Conservation (phyloP, 2,329 filamentous ascomycete genomes). For the Aureobasidium zeae region DNA sequence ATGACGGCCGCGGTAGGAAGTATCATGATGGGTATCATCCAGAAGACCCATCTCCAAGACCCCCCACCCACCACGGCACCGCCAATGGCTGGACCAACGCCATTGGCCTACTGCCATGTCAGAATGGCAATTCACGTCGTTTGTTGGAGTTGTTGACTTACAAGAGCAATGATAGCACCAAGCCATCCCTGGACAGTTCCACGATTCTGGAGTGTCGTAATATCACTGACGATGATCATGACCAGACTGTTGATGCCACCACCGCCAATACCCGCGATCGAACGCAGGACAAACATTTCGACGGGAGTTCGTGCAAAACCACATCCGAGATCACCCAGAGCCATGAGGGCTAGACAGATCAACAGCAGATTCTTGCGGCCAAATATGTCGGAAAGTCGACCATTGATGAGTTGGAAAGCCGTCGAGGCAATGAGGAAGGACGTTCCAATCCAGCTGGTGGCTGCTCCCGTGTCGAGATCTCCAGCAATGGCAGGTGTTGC, state of each 20-base stretch:
- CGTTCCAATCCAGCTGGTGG: background rate
- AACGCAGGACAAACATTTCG: conserved; percentile 28
- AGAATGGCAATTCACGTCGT: conserved; percentile 42
- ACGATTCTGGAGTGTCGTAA: conserved; percentile 19
- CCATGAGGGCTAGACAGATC: conserved; percentile 35
- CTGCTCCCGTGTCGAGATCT: conserved; percentile 10
- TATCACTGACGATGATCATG: conserved; percentile 24
- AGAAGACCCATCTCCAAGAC: conserved; percentile 20
- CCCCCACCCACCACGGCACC: conserved; percentile 36
- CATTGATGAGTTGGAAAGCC: conserved; percentile 40
- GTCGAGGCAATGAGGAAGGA: conserved; percentile 23
- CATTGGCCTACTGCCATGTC: too few relatives aligned
- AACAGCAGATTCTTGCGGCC: conserved; percentile 32
- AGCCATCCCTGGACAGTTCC: conserved; percentile 14
- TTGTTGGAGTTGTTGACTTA: conserved; percentile 27
- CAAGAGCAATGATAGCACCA: too few relatives aligned
- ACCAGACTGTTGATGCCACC: conserved; percentile 23
- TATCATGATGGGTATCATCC: conserved; percentile 45
- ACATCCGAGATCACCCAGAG: conserved; percentile 37
- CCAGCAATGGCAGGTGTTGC: conserved; percentile 15
- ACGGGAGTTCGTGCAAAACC: conserved; percentile 34
- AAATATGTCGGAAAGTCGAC: conserved; percentile 41
- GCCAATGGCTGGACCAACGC: conserved; percentile 47
- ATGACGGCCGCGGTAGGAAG: conserved; percentile 40
- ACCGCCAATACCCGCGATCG: conserved; percentile 21